These are phyloP conservation scores for Stellera chamaejasme DNA, from an alignment of 345 rosid genomes.

Conservation along the genomic window DNA sequence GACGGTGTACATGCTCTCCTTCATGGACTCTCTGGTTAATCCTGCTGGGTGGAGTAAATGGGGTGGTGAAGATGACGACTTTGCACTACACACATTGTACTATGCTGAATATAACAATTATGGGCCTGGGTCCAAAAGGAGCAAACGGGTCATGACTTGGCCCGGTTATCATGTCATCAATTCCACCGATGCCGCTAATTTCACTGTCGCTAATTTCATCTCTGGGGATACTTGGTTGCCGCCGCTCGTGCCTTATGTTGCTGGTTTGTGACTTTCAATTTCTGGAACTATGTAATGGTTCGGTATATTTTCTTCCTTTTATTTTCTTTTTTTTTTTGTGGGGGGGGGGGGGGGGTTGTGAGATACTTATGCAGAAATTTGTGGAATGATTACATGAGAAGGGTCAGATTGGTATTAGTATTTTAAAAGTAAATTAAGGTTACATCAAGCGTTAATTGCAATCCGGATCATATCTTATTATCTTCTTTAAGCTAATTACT, in stretches of 20 bases:
- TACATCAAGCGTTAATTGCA: no score
- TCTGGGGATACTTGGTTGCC: conserved; percentile 36
- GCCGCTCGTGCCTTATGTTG: conserved; percentile 12
- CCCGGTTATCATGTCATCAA: conserved; percentile 26
- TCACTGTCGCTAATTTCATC: conserved; percentile 28
- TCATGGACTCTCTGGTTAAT: conserved; percentile 31
- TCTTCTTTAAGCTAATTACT: no score
- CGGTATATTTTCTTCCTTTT: no score
- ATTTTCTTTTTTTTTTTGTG: no score
- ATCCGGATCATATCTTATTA: no score
- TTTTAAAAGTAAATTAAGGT: no score
- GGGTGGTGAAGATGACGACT: conserved; percentile 29
- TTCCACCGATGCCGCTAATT: conserved; percentile 29
- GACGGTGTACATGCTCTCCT: conserved; percentile 30
- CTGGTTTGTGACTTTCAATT: conserved; percentile 6
- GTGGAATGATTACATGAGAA: no score
- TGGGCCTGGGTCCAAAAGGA: conserved; percentile 27
- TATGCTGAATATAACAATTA: conserved; percentile 39
- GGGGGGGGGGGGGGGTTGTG: no score
- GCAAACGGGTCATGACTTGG: conserved; percentile 36
- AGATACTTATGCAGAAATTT: no score
- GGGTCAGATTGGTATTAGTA: no score
- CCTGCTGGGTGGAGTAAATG: conserved; percentile 45
- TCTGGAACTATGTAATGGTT: no score
- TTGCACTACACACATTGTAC: conserved; percentile 29